Evolutionary conservation across 2,329 filamentous ascomycete genomes (phyloP), one percentile per base, ranked within the genome.

Genomic region (Claviceps spartinae): DNA sequence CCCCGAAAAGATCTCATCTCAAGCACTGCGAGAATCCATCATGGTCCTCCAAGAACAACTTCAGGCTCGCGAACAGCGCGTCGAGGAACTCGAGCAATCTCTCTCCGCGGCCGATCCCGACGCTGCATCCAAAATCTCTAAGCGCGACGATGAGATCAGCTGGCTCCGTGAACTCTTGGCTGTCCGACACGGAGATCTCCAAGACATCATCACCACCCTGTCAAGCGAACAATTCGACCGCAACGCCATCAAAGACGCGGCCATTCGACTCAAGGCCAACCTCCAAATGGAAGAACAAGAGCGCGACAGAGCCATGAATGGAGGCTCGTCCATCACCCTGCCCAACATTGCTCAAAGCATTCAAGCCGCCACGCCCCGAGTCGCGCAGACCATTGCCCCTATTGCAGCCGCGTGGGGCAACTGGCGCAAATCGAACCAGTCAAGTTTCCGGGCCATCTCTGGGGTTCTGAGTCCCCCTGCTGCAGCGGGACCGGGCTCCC

Each of bases 221-320:
- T 83, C 85, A 2, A 76, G 82, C 56, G 83, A 89, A 4, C 73
- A 76, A 26, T 93, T 87, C 64, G 84, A 97, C 65, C 80, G 81
- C 53, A 81, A 88, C 56, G 77, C 79, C 5, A 86, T 96, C 57
- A 87, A 86, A 60, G 90, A 97, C 64, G 89, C 90, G 5, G 87
- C 88, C 38, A 97, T 97, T 60, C 85, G 93, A 50, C 82, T 98
- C 55, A 88, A 88, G 65, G 88, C 93, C 14, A 96, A 95, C 62
- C 75, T 98, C 38, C 88, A 97, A 65, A 98, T 98, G 93, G 91
- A 98, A 67, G 87, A 94, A 64, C 88, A 95, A 65, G 90, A 96
- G 69, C 87, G 88, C 49, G 91, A 97, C 67, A 80, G 93, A 54
- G 83, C 88, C 1, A 78, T 87, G 69, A 82, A 85, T 51, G 83